Percentiles rank a stretch among this genome's conserved stretches.
Conservation (phyloP, 2,329 filamentous ascomycete species). For the Nannizziopsis barbatae region DNA sequence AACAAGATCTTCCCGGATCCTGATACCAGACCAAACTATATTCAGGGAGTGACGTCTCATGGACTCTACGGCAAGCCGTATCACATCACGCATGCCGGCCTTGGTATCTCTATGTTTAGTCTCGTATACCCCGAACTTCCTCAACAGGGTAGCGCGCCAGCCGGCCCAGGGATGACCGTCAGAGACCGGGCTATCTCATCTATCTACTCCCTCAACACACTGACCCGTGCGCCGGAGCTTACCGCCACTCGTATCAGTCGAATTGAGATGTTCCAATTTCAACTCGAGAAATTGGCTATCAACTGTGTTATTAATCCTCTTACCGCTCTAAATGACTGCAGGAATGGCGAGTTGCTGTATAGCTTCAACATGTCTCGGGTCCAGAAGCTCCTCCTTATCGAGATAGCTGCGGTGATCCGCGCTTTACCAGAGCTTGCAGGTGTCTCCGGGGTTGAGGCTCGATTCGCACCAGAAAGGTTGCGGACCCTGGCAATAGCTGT, state of each 20-base stretch:
- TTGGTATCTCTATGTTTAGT: constrained; percentile 49
- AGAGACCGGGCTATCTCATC: constrained; percentile 29
- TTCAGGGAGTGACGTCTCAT: constrained; percentile 58
- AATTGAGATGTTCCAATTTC: constrained; percentile 55
- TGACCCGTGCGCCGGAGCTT: constrained; percentile 53
- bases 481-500: constrained; percentile 49
- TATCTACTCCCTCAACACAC: constrained; percentile 53
- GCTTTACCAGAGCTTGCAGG: constrained; percentile 61
- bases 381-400: constrained; percentile 60
- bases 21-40: constrained; percentile 57
- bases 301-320: constrained; percentile 69
- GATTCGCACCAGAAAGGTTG: constrained; percentile 52
- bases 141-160: constrained; percentile 14
- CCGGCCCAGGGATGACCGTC: background rate
- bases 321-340: constrained; percentile 64
- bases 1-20: constrained; percentile 57
- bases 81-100: constrained; percentile 46
- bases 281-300: constrained; percentile 68
- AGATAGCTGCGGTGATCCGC: constrained; percentile 61
- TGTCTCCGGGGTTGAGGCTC: constrained; percentile 48
- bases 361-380: constrained; percentile 55
- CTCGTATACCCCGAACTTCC: constrained; percentile 27
- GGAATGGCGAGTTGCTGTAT: constrained; percentile 58
- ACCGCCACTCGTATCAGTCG: constrained; percentile 48
- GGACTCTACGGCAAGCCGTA: constrained; percentile 44